Evolutionary conservation across 352 stramenopile species (phyloP).

Genomic region (Phytopythium sindhum): DNA sequence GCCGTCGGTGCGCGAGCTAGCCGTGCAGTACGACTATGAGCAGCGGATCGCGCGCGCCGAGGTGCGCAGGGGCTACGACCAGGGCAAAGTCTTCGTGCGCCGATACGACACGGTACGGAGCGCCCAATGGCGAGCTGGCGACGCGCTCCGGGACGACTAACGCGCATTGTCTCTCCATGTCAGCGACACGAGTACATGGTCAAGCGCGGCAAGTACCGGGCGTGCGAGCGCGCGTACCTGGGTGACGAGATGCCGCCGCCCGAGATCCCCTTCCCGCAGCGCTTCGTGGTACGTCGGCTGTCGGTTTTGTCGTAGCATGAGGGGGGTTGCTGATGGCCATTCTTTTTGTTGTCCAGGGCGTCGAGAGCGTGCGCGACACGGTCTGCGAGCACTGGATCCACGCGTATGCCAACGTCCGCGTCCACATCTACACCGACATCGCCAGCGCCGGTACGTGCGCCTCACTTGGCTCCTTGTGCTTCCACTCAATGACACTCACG

Average conservation of each 20-base stretch:
- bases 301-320: neutral
- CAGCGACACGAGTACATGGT: conserved; percentile 75
- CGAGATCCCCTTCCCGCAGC: conserved; percentile 42
- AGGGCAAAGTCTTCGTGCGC: conserved; percentile 64
- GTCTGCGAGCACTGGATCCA: conserved; percentile 69
- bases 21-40: conserved; percentile 62
- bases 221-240: conserved; percentile 70
- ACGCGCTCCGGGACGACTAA: neutral
- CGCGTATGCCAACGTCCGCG: conserved; percentile 38
- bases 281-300: conserved; percentile 35
- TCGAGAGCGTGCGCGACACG: conserved; percentile 51
- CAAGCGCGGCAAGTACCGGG: conserved; percentile 57
- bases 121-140: no score
- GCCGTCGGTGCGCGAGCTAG: conserved; percentile 48
- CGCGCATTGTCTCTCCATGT: neutral
- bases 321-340: neutral
- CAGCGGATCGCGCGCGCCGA: conserved; percentile 56
- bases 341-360: conserved; percentile 23
- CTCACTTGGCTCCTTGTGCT: neutral
- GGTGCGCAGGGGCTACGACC: conserved; percentile 59
- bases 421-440: conserved; percentile 60
- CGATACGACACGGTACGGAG: conserved; percentile 42
- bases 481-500: neutral
- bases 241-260: conserved; percentile 56
- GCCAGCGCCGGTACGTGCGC: conserved; percentile 25